Base-by-base conservation (phyloP, 208 protist genomes). In the Trypanosoma congolense region DNA sequence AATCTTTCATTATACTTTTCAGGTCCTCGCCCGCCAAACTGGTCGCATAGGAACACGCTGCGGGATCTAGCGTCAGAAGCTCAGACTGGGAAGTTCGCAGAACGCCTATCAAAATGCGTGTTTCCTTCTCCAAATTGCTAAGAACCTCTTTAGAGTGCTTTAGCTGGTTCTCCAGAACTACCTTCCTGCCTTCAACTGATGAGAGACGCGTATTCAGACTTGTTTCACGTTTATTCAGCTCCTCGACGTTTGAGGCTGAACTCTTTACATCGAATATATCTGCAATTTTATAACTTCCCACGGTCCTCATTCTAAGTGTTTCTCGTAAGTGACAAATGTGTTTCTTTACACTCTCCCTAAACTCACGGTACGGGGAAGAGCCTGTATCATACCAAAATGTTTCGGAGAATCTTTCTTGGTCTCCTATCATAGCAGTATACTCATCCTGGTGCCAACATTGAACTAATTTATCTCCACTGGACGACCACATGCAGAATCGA, bases 381-480 rank as follows among this genome's bases (percentile, higher is more conserved):
- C 79, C 77, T 1, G 73, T 80, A 19, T 50, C 33, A 55, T 90
- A 91, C 87, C 87, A 94, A 56, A 71, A 68, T 19, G 45, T 24
- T 8, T 91, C 87, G 48, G 77, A 53, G 47, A 94, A 75, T n/a
- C 67, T 66, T 36, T 73, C 67, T 30, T 80, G 69, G 52, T 93
- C 87, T 18, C 70, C 65, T 9, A 68, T 75, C 51, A 87, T 64
- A 25, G 30, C 38, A 9, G 61, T 58, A 61, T 80, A 87, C 62
- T 93, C 87, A 62, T 93, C 87, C 18, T 93, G 87, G 49, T 90
- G 86, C 83, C 87, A 93, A 59, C 87, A 93, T 22, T 78, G 82
- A 47, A 93, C 72, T 2, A 73, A 25, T 12, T 76, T 77, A 36
- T 87, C 70, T 0, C 78, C 43, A 47, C 68, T 80, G 24, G 77